Percentiles rank a stretch among this genome's conserved stretches.
These are phyloP conservation scores for Raddia distichophylla DNA, from an alignment of 176 grass and related monocot genomes.

Conservation along the genomic window DNA sequence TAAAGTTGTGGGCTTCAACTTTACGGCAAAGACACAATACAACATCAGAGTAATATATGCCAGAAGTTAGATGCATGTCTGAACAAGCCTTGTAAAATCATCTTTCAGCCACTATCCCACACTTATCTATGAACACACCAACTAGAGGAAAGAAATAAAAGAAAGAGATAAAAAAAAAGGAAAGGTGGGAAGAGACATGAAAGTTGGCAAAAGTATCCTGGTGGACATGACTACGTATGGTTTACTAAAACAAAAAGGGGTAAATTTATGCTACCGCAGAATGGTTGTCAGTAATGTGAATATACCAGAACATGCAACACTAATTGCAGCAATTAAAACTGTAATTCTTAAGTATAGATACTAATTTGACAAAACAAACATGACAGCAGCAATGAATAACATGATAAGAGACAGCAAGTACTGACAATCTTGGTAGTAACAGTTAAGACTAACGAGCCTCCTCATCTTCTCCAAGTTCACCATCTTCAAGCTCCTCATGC, in stretches of 20 bases:
- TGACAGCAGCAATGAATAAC: constrained; percentile 35
- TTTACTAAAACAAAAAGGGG: background rate
- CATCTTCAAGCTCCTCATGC: constrained; percentile 93
- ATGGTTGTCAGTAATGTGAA: constrained; percentile 11
- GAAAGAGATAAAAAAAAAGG: background rate
- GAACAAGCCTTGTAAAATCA: background rate
- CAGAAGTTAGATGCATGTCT: constrained; percentile 22
- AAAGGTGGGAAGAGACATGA: background rate
- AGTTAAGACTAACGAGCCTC: constrained; percentile 63
- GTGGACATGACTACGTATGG: constrained; percentile 13
- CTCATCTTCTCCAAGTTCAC: constrained; percentile 95
- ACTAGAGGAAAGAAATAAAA: constrained; percentile 1
- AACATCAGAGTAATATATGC: constrained; percentile 22
- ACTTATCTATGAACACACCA: background rate
- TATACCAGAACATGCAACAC: constrained; percentile 30
- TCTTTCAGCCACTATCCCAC: background rate
- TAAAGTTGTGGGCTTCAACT: constrained; percentile 19
- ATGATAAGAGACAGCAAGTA: constrained; percentile 46
- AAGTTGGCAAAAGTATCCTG: constrained; percentile 5
- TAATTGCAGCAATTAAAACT: constrained; percentile 26
- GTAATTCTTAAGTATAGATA: constrained; percentile 24
- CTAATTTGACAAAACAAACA: constrained; percentile 34
- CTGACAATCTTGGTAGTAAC: constrained; percentile 52
- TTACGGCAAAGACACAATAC: background rate
- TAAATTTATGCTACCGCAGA: constrained; percentile 2